Percentiles rank a stretch among this genome's conserved stretches.
These are phyloP conservation scores for Magnusiomyces sp. DNA, from an alignment of 1,139 yeast genomes.

Conservation along the genomic window DNA sequence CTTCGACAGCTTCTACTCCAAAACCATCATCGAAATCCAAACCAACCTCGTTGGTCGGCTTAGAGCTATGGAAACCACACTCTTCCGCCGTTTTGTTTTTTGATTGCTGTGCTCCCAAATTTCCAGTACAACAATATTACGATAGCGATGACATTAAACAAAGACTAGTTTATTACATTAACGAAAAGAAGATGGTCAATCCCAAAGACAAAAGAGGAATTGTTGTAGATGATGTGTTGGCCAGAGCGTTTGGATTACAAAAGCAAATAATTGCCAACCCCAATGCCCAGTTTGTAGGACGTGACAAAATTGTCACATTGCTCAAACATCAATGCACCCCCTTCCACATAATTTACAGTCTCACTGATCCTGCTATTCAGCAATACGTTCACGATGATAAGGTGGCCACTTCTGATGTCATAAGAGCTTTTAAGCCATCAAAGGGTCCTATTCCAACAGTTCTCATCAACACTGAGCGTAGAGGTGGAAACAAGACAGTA, in stretches of 20 bases:
- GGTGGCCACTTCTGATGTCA: slow-evolving; percentile 20
- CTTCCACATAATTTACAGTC: slow-evolving; percentile 47
- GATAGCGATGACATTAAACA: slow-evolving; percentile 46
- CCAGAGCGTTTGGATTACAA: slow-evolving; percentile 25
- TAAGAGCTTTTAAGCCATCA: slow-evolving; percentile 28
- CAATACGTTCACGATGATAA: slow-evolving; percentile 4
- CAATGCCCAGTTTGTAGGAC: slow-evolving; percentile 7
- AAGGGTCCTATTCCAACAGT: slow-evolving; percentile 68
- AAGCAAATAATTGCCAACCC: slow-evolving; percentile 7
- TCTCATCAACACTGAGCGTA: slow-evolving; percentile 59
- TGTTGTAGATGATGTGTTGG: slow-evolving; percentile 43
- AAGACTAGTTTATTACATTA: slow-evolving; percentile 49
- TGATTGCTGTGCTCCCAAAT: slow-evolving; percentile 35
- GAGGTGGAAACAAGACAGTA: slow-evolving; percentile 73
- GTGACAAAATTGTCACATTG: slow-evolving; percentile 47
- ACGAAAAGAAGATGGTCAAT: slow-evolving; percentile 43
- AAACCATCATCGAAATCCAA: not conserved
- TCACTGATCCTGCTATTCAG: slow-evolving; percentile 31
- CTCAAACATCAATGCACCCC: slow-evolving; percentile 49
- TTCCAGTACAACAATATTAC: slow-evolving; percentile 36
- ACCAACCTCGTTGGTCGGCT: slow-evolving; percentile 16
- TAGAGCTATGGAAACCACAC: slow-evolving; percentile 25
- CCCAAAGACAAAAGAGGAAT: slow-evolving; percentile 42
- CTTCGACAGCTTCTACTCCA: not conserved
- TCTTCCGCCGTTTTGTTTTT: slow-evolving; percentile 34